Base-by-base conservation (phyloP, 352 stramenopile genomes). In the Phytophthora constricta region DNA sequence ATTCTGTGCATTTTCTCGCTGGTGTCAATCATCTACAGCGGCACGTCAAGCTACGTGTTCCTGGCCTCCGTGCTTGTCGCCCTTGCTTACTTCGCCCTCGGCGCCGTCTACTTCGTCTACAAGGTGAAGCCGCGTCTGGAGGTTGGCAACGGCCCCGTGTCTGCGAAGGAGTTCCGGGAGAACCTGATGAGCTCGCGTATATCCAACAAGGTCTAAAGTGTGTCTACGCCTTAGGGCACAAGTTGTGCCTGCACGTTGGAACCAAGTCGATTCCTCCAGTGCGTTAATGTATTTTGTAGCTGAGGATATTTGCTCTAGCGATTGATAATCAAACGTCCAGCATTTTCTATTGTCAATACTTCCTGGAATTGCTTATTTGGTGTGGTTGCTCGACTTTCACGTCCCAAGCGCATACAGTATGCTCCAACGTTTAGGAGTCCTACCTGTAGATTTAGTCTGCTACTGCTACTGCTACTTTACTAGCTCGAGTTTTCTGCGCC, bases 41-140 rank as follows among this genome's bases (percentile, higher is more conserved):
- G 58, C 5, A 58, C 58, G 0, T 65, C 58, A 10, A 65, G 58
- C 19, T 65, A 51, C n/a, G 34, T 78, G 23, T 87, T 87, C 51
- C 41, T 85, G 11, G 76, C 76, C 22, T 82, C 76, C 1, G 68
- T 87, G 20, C 55, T 86, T 17, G 78, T 68, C 10, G 79, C 64
- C 23, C 55, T 77, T 28, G 26, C 72, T 26, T 82, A 84, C 67
- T 87, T 87, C 52, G 51, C 51, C 11, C 25, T 74, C 31, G 79
- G 76, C 26, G 65, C 52, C 16, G 61, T 82, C 3, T 84, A 81
- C 61, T 87, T 74, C 47, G 50, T 82, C 25, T 56, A 64, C 16
- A 52, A 46, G 3, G 72, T 83, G 17, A 68, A 80, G 61, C 75
- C 75, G 34, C 63, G 62, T 23, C 16, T 83, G 26, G 65, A 60